These are phyloP conservation scores for Pichia sp. DNA, from an alignment of 1,139 yeast genomes.

Conservation along the genomic window DNA sequence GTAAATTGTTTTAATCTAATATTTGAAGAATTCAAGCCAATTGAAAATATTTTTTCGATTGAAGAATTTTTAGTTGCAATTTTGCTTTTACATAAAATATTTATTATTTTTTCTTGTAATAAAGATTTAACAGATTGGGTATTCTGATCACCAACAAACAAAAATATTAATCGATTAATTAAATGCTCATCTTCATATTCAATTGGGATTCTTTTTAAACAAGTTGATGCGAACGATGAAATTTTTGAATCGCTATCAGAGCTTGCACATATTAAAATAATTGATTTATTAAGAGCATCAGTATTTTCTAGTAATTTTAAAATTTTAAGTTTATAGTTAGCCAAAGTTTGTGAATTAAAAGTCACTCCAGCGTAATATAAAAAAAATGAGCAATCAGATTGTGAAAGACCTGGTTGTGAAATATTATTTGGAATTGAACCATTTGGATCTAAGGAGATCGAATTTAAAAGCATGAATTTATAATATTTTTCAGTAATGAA, in stretches of 20 bases:
- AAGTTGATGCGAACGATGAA: slow-evolving; percentile 44
- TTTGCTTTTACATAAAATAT: slow-evolving; percentile 46
- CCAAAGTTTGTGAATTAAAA: slow-evolving; percentile 45
- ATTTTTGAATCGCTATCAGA: slow-evolving; percentile 53
- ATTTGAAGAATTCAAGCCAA: slow-evolving; percentile 53
- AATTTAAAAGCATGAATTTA: slow-evolving; percentile 51
- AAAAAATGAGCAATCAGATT: slow-evolving; percentile 51
- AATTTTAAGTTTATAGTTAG: slow-evolving; percentile 42
- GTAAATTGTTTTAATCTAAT: slow-evolving; percentile 44
- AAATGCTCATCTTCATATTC: slow-evolving; percentile 46
- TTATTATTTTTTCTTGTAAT: slow-evolving; percentile 55
- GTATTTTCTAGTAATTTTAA: slow-evolving; percentile 33
- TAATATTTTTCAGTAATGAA: slow-evolving; percentile 44
- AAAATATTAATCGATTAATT: slow-evolving; percentile 37
- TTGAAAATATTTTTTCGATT: slow-evolving; percentile 41
- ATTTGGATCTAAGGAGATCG: slow-evolving; percentile 33
- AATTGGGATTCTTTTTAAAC: slow-evolving; percentile 44
- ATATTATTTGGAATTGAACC: slow-evolving; percentile 36
- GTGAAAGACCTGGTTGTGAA: slow-evolving; percentile 58
- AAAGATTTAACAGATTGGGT: slow-evolving; percentile 47
- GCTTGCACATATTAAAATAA: slow-evolving; percentile 57
- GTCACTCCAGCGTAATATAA: slow-evolving; percentile 63
- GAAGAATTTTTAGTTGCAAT: slow-evolving; percentile 38
- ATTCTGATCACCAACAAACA: slow-evolving; percentile 43
- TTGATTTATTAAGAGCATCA: slow-evolving; percentile 35